Conservation (phyloP, 768 basidiomycete species). For the Trametes sanguinea region DNA sequence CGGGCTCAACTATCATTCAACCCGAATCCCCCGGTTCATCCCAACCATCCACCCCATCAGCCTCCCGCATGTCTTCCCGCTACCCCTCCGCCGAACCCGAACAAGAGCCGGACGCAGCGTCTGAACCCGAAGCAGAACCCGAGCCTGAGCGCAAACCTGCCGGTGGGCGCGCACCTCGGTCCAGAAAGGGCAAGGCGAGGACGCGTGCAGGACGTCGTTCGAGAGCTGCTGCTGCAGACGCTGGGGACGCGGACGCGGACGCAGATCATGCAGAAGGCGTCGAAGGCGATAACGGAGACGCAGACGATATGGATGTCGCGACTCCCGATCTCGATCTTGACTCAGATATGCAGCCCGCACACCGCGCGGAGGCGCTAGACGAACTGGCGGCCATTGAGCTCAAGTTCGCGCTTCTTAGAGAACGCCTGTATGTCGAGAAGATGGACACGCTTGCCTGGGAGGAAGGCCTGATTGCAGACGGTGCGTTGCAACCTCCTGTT, state of each 20-base stretch:
- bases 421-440: constrained; percentile 89
- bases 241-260: constrained; percentile 34
- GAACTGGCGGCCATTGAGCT: constrained; percentile 88
- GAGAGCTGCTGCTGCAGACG: constrained; percentile 20
- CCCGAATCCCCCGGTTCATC: constrained; percentile 42
- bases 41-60: constrained; percentile 36
- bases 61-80: constrained; percentile 43
- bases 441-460: constrained; percentile 92
- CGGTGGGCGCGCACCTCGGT: constrained; percentile 14
- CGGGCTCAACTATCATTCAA: constrained; percentile 42
- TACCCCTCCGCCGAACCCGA: constrained; percentile 42
- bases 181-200: constrained; percentile 16
- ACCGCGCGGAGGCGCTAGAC: constrained; percentile 86
- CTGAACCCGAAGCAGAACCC: constrained; percentile 27
- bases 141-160: constrained; percentile 20
- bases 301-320: constrained; percentile 46
- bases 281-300: constrained; percentile 36
- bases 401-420: constrained; percentile 85
- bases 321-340: constrained; percentile 48
- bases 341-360: constrained; percentile 75
- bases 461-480: constrained; percentile 74
- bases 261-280: constrained; percentile 29
- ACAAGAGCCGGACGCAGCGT: constrained; percentile 22
- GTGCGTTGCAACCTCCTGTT: constrained; percentile 44
- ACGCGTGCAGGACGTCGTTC: constrained; percentile 17